Conservation (phyloP, 2,329 filamentous ascomycete genomes). For the Pseudogymnoascus sp. region DNA sequence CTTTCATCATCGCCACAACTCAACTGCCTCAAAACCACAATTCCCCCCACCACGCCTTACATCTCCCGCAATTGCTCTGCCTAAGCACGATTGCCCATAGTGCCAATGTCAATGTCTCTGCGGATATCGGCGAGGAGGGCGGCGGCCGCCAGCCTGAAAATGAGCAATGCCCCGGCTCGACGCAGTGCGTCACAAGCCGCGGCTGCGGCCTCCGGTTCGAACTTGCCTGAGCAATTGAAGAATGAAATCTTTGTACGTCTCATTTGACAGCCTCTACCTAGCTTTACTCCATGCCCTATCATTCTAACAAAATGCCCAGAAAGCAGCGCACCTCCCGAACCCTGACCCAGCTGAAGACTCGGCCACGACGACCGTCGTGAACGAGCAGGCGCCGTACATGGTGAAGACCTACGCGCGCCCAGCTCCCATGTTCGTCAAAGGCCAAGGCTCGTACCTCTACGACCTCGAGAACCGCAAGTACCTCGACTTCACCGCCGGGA, state of each 20-base stretch:
- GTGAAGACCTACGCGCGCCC: constrained; percentile 91
- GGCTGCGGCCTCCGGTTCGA: constrained; percentile 31
- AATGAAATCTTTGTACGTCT: constrained; percentile 31
- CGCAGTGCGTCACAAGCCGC: constrained; percentile 28
- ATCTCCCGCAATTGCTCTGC: constrained; percentile 10
- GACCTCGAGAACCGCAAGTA: constrained; percentile 85
- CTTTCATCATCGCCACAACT: not conserved
- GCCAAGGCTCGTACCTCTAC: constrained; percentile 80
- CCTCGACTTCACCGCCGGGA: constrained; percentile 90
- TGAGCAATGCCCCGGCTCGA: constrained; percentile 19
- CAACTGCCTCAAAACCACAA: not conserved
- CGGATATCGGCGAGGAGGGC: constrained; percentile 23
- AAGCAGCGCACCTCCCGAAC: constrained; percentile 46
- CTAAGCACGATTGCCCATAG: constrained; percentile 10
- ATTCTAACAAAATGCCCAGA: constrained; percentile 16
- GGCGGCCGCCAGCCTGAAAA: constrained; percentile 20
- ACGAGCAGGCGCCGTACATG: constrained; percentile 78
- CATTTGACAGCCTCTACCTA: not conserved
- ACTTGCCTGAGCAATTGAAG: constrained; percentile 29
- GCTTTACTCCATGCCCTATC: not conserved
- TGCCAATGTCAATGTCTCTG: constrained; percentile 11
- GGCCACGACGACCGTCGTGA: constrained; percentile 64
- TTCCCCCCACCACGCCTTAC: not conserved
- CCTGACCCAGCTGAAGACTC: constrained; percentile 69
- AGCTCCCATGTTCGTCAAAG: constrained; percentile 80